These are phyloP conservation scores for Colletotrichum somersetense DNA, from an alignment of 2,329 filamentous ascomycete genomes.

Conservation along the genomic window DNA sequence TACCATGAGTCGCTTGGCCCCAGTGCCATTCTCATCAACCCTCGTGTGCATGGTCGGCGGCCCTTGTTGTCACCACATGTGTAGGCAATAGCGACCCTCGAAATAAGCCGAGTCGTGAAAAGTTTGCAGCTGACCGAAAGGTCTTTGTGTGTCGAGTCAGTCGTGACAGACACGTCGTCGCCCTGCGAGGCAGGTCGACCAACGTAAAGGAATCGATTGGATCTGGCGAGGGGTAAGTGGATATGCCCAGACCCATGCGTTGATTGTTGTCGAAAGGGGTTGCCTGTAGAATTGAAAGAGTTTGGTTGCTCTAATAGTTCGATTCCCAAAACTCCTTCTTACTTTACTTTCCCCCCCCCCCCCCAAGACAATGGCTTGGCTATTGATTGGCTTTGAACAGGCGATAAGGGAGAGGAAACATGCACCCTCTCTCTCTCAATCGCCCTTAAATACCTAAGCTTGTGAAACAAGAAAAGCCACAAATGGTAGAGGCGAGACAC, in stretches of 20 bases:
- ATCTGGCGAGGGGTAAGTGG: conserved; percentile 16
- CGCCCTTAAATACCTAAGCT: not conserved
- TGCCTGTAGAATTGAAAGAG: not conserved
- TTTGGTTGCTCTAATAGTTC: not conserved
- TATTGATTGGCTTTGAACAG: conserved; percentile 30
- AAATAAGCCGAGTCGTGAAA: not conserved
- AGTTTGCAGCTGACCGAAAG: conserved; percentile 9
- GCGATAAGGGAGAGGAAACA: conserved; percentile 24
- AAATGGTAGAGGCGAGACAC: too few species aligned
- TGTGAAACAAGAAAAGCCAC: conserved; percentile 10
- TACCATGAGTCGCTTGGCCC: not conserved
- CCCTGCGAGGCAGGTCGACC: not conserved
- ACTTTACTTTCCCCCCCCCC: too few species aligned
- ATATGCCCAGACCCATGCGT: conserved; percentile 12
- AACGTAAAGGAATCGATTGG: conserved; percentile 21
- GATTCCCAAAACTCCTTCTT: not conserved
- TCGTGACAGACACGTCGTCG: not conserved
- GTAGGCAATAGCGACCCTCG: conserved; percentile 8
- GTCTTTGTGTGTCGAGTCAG: not conserved
- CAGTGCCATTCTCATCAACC: too few species aligned
- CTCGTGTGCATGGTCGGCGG: not conserved
- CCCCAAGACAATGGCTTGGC: conserved; percentile 16
- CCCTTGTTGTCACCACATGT: conserved; percentile 8
- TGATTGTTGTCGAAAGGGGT: conserved; percentile 2
- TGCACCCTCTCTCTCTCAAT: conserved; percentile 6